These are phyloP conservation scores for Pulveroboletus sp. DNA, from an alignment of 768 basidiomycete species.

Conservation along the genomic window DNA sequence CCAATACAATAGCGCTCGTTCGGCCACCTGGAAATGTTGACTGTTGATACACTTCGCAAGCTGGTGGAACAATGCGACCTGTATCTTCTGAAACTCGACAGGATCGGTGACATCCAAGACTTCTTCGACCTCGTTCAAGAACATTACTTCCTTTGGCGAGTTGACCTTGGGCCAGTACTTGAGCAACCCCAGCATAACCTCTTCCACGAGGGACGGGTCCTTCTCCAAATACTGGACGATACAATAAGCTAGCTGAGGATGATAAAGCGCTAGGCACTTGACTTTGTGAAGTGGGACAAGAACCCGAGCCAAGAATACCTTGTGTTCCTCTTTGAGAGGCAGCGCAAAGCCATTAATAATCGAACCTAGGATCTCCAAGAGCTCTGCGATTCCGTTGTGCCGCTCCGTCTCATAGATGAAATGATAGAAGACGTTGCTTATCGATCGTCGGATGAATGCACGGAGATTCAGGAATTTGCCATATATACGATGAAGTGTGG, in stretches of 20 bases:
- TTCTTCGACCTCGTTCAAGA: slow-evolving; percentile 98
- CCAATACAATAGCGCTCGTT: slow-evolving; percentile 96
- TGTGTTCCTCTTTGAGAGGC: slow-evolving; percentile 98
- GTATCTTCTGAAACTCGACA: slow-evolving; percentile 93
- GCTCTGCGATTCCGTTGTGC: slow-evolving; percentile 98
- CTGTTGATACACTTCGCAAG: slow-evolving; percentile 96
- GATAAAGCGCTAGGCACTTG: slow-evolving; percentile 95
- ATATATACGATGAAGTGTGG: slow-evolving; percentile 97
- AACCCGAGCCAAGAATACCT: slow-evolving; percentile 90
- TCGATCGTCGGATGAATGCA: slow-evolving; percentile 96
- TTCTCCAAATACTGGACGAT: slow-evolving; percentile 99
- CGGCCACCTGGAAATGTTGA: slow-evolving; percentile 99
- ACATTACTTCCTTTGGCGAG: slow-evolving; percentile 99
- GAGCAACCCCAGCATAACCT: slow-evolving; percentile 93
- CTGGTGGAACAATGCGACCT: slow-evolving; percentile 88
- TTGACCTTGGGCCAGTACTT: slow-evolving; percentile 99
- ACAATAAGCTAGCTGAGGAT: slow-evolving; percentile 98
- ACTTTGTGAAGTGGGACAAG: slow-evolving; percentile 97
- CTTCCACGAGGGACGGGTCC: slow-evolving; percentile 86
- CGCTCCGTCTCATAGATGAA: slow-evolving; percentile 99
- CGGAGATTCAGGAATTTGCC: slow-evolving; percentile 99
- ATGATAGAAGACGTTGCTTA: slow-evolving; percentile 99
- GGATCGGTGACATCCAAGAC: slow-evolving; percentile 98
- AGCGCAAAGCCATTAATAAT: slow-evolving; percentile 99
- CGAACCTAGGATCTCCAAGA: slow-evolving; percentile 95